Conservation (phyloP, 116 monocot genomes). For the Papilionanthe hybrid region DNA sequence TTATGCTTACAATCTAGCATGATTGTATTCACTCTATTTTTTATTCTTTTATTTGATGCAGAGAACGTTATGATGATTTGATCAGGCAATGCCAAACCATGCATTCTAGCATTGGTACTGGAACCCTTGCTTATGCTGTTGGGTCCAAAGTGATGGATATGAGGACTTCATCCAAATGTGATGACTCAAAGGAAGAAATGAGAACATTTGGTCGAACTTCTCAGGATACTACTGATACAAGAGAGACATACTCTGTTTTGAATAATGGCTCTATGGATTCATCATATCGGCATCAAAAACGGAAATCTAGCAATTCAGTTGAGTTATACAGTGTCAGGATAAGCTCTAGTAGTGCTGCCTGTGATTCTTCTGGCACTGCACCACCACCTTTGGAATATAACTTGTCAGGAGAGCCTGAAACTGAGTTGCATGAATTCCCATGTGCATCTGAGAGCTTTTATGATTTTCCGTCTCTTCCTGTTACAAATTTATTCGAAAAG, state of each 20-base stretch:
- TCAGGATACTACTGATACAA: conserved; percentile 18
- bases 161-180: conserved; percentile 70
- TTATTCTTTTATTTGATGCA: conserved; percentile 26
- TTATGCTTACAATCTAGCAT: neutral
- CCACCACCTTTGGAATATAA: conserved; percentile 28
- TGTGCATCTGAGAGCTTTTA: conserved; percentile 47
- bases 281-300: conserved; percentile 27
- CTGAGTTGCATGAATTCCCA: conserved; percentile 32
- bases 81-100: conserved; percentile 78
- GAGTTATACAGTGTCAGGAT: conserved; percentile 33
- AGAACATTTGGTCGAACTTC: conserved; percentile 24
- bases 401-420: conserved; percentile 24
- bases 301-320: conserved; percentile 50
- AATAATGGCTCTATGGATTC: conserved; percentile 26
- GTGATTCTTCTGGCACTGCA: conserved; percentile 30
- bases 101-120: conserved; percentile 89
- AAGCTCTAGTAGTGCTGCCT: conserved; percentile 29
- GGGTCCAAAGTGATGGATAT: conserved; percentile 97
- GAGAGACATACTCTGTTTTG: conserved; percentile 18
- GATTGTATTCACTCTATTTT: neutral
- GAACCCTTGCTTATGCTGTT: conserved; percentile 87
- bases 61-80: conserved; percentile 79
- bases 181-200: conserved; percentile 30
- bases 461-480: conserved; percentile 76
- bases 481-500: conserved; percentile 69